Evolutionary conservation across 164 flowering plant species (phyloP).

Genomic region (Buxus sempervirens): DNA sequence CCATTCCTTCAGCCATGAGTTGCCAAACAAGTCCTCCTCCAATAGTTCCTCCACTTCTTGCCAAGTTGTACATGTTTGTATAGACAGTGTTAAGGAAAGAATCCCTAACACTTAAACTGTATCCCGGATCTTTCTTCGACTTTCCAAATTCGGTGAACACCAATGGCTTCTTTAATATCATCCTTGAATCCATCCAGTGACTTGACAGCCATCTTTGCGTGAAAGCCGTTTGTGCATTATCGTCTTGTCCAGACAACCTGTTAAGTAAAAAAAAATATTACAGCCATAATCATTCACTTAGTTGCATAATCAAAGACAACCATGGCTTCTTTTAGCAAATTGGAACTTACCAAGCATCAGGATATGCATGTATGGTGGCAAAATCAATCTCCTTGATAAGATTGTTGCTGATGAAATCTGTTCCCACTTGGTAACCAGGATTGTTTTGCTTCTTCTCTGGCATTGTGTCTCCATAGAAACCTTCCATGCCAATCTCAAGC

Average conservation of each 20-base stretch:
- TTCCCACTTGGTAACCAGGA: conserved; percentile 30
- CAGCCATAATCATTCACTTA: no score
- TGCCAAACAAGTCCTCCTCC: conserved; percentile 22
- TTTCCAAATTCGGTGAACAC: conserved; percentile 22
- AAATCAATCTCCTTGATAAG: conserved; percentile 17
- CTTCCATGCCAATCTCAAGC: conserved; percentile 17
- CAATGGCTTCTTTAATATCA: conserved; percentile 27
- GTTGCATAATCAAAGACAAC: no score
- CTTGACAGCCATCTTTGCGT: conserved; percentile 26
- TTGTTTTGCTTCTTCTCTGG: conserved; percentile 18
- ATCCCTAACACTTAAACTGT: conserved; percentile 9
- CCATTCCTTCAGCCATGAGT: conserved; percentile 19
- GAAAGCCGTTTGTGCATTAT: conserved; percentile 21
- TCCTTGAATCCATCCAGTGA: conserved; percentile 28
- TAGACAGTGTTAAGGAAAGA: conserved; percentile 15
- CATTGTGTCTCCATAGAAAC: conserved; percentile 18
- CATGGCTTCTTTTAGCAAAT: no score
- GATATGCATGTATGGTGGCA: conserved; percentile 18
- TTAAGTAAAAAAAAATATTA: no score
- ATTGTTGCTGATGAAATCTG: conserved; percentile 31
- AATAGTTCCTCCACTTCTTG: conserved; percentile 15
- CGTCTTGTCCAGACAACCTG: conserved; percentile 25
- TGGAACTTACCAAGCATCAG: background rate
- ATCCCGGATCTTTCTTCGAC: conserved; percentile 18
- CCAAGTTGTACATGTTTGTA: conserved; percentile 21